Base-by-base conservation (phyloP, 1,284 basidiomycete species). In the Irpex sp. region DNA sequence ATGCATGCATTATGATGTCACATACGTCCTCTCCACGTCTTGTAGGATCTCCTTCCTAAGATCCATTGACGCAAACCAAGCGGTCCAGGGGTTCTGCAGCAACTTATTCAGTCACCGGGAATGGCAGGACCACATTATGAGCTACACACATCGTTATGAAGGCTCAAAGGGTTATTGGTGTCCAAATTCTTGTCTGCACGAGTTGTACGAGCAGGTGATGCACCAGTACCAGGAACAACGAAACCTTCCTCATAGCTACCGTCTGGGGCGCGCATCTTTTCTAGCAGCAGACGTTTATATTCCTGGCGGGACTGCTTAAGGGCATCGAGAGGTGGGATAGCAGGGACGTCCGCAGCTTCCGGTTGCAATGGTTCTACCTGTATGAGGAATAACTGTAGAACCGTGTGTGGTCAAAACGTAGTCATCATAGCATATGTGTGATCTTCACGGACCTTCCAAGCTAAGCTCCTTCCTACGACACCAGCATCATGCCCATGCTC, bases 1-100 rank as follows among this genome's bases (percentile, higher is more conserved):
- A 36, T 63, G 54, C 21, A 26, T 54, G 59, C 40, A 44, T 47
- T 21, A 7, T 60, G 64, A 52, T 21, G 60, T 37, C 44, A 63
- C 80, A 84, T 76, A 94, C 85, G 96, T 97, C 70, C 96, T 83
- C 69, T 96, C 93, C 0, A 98, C 96, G 73, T 98, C 96, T 75
- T 96, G 93, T 21, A 86, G 77, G 61, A 98, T 97, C 3, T 87
- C 92, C 72, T 90, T 94, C 17, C 94, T 83, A 38, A 97, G 79
- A 60, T 97, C 96, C 26, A 95, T 82, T 40, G 93, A 86, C 15
- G 87, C 81, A 73, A 97, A 98, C 93, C 94, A 97, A 54, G 89
- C 85, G 68, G 87, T 91, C 96, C 96, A 97, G 11, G 95, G 95
- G 74, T 95, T 96, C 87, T 94, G 66, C 36, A 60, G 26, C 26